Evolutionary conservation across 495 filamentous ascomycete genomes (phyloP), one percentile per base, ranked within the genome.

Genomic region (Hypoxylon lenormandii): DNA sequence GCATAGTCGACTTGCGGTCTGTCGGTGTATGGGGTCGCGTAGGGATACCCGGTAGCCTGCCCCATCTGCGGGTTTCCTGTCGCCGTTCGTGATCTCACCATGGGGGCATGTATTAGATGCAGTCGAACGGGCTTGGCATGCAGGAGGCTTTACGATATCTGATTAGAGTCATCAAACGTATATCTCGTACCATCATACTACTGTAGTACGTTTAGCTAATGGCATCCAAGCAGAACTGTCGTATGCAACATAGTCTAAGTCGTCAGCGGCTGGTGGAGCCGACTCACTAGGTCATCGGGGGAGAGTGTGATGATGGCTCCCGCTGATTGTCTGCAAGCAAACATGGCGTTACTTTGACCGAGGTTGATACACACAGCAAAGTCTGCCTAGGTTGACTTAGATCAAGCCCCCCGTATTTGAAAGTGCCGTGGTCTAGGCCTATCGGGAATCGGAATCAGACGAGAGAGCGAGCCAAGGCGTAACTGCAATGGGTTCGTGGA

Each of bases 11-110:
- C 8, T 22, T 15, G 26, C 47, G 60, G 60, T 30, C 48, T 64
- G 54, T 22, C 66, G 66, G 66, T 38, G 55, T 70, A 64, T 70
- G 66, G 66, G 60, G 66, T 60, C 66, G 59, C 46, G 23, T 33
- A 57, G 19, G 21, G n/a, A 7, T 43, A 43, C 15, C 37, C 37
- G 22, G 1, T 33, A 33, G 30, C 6, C 10, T 33, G 5, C 30
- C 30, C 30, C 6, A 26, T 26, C 5, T 26, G 23, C 23, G 23
- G 5, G 2, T 26, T 26, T 26, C 6, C 30, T n/a, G 30, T 11
- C 3, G 49, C 37, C 33, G 48, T 18, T 21, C 55, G 23, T 36
- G 51, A 62, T 49, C 30, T 69, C 57, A 26, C 59, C 52, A 30
- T 64, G 18, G 62, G 30, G 36, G 45, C 12, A 38, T 30, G 45